Percentiles rank a stretch among this genome's conserved stretches.
These are phyloP conservation scores for Phlebiopsis flavidoalba DNA, from an alignment of 768 basidiomycete genomes.

Conservation along the genomic window DNA sequence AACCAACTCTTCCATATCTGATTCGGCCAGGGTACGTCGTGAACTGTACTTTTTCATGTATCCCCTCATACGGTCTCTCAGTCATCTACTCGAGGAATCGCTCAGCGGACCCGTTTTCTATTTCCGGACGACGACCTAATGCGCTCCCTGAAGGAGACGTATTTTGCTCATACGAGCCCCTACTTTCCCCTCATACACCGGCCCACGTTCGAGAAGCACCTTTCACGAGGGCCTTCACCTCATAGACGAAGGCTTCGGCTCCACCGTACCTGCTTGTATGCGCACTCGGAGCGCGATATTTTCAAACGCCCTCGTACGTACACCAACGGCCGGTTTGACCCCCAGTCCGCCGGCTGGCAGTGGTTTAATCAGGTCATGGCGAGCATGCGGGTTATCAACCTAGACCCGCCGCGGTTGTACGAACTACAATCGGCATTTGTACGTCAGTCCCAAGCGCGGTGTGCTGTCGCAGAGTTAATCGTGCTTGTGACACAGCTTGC, in stretches of 20 bases:
- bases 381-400: slow-evolving; percentile 27
- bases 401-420: slow-evolving; percentile 12
- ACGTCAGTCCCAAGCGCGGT: not conserved
- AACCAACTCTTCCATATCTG: slow-evolving; percentile 33
- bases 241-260: slow-evolving; percentile 38
- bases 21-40: not conserved
- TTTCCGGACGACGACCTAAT: slow-evolving; percentile 7
- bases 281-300: slow-evolving; percentile 43
- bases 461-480: not conserved
- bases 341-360: slow-evolving; percentile 36
- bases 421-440: slow-evolving; percentile 11
- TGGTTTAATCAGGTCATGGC: slow-evolving; percentile 36
- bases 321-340: slow-evolving; percentile 10
- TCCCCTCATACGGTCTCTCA: not conserved
- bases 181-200: slow-evolving; percentile 36
- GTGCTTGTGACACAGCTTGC: slow-evolving; percentile 11
- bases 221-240: slow-evolving; percentile 31
- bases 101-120: not conserved
- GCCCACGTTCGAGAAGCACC: slow-evolving; percentile 34
- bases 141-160: not conserved
- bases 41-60: not conserved
- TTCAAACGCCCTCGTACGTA: slow-evolving; percentile 36
- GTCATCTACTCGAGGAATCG: not conserved
- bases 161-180: slow-evolving; percentile 17
- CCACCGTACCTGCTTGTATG: slow-evolving; percentile 43